Evolutionary conservation across 2,329 filamentous ascomycete species (phyloP), one percentile per base, ranked within the genome.

Genomic region (Trichoderma breve): DNA sequence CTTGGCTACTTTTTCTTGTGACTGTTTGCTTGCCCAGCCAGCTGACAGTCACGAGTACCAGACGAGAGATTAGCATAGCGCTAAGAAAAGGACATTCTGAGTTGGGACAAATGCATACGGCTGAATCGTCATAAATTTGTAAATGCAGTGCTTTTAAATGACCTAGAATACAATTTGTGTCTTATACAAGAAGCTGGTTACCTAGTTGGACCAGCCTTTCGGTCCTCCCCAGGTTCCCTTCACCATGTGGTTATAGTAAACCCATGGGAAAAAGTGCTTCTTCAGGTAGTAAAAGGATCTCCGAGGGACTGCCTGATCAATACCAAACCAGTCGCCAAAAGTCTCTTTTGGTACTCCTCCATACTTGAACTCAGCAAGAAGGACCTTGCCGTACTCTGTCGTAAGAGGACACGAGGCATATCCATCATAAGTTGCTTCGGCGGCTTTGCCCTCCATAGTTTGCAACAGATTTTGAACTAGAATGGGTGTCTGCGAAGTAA

Each of bases 211-310:
- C 81, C 80, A 89, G 0, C 88, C 88, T 77, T 86, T 88, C 0
- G 88, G 87, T 6, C 89, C 89, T 26, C 82, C 88, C 89, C 89
- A 91, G 8, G 83, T 87, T 6, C 89, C 89, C 80, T 88, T 90
- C 7, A 91, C 84, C 84, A 90, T 86, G 47, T 83, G 84, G 47
- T 87, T 85, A 68, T 83, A 85, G 79, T 91, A 91, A 3, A 91
- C 89, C 89, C 89, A 91, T 0, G 89, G 89, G 80, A 91, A 91
- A 76, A 91, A 91, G 76, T 90, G 86, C 80, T 89, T 91, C 83
- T 91, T 91, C 58, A 91, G 75, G 75, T 90, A 82, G 74, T 89
- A 91, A 76, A 91, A 91, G 0, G 85, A 81, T 4, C 85, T 84
- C 4, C 88, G 84, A 2, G 89, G 89, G 11, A 80, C 79, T 0